Base-by-base conservation (phyloP, 306 rosid species). In the Dicorynia guianensis region DNA sequence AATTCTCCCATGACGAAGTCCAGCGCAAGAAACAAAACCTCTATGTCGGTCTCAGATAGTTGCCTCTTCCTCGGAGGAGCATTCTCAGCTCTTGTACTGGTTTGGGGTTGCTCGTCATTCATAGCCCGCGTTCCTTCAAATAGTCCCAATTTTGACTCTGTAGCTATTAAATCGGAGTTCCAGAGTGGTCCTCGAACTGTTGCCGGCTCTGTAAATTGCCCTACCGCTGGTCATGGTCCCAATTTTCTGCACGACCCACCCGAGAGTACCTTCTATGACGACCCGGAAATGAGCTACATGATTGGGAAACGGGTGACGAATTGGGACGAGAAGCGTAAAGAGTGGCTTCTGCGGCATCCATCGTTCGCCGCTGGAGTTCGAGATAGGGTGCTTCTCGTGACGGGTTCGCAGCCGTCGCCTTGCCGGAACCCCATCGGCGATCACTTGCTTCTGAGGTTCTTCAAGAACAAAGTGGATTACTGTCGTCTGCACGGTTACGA, bases 401-500 rank as follows among this genome's bases (percentile, higher is more conserved):
- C 91, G 0, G 98, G 98, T 17, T 94, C 98, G 2, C 98, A 94
- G 79, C 91, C 96, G 18, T 9, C 64, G 6, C 77, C 93, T 53
- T 94, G 98, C 52, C 58, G 62, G 69, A 92, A 92, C 42, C 93
- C 92, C 0, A 82, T 87, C 57, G 98, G 98, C 30, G 95, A 94
- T 20, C 91, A 92, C 42, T n/a, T 92, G 0, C 84, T 95, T 0
- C 54, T 90, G 5, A 57, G 96, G 35, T 86, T 85, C 72, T 89
- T 89, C 82, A 95, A 89, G 77, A 95, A 95, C 88, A 95, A 95
- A 68, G 97, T 92, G 0, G 97, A 95, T 49, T 92, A 95, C 78
- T 82, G 90, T 8, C 80, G 97, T 19, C 36, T 89, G 52, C 98
- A 92, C 79, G 97, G 97, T 3, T 71, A 79, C 69, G 92, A 90